A percentile compares a stretch with the other conserved stretches of the same genome.
Conservation (phyloP, 2,329 filamentous ascomycete species). For the Pezizomycotina sp. region DNA sequence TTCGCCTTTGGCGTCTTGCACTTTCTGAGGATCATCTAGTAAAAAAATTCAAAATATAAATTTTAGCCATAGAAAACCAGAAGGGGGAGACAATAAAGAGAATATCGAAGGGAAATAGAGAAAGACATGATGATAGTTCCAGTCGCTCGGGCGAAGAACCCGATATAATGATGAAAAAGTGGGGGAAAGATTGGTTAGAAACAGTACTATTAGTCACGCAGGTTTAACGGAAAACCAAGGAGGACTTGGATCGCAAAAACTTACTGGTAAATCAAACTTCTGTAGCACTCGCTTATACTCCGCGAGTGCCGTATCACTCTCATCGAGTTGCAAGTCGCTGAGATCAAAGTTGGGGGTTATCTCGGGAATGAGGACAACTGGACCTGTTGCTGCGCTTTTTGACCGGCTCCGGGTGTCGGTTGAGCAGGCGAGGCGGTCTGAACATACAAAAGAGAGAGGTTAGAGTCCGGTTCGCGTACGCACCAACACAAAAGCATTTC, state of each 20-base stretch:
- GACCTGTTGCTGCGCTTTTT: constrained; percentile 21
- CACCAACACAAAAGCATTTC: constrained; percentile 25
- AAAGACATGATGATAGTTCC: too few relatives aligned
- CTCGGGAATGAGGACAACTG: constrained; percentile 26
- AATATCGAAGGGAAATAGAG: too few relatives aligned
- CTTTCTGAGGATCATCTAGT: constrained; percentile 44
- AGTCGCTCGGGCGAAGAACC: too few relatives aligned
- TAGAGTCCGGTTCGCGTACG: constrained; percentile 24
- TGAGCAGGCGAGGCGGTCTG: constrained; percentile 20
- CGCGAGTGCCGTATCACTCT: constrained; percentile 61
- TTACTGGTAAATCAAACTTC: constrained; percentile 50
- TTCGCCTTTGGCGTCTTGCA: constrained; percentile 67
- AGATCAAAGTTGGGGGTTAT: constrained; percentile 35
- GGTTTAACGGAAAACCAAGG: background rate
- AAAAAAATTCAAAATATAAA: constrained; percentile 5
- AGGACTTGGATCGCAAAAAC: constrained; percentile 6
- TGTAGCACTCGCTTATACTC: constrained; percentile 70
- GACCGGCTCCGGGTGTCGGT: constrained; percentile 17
- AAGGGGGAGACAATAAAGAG: too few relatives aligned
- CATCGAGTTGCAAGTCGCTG: constrained; percentile 36
- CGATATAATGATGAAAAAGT: too few relatives aligned
- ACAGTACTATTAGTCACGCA: too few relatives aligned
- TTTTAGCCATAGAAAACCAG: too few relatives aligned
- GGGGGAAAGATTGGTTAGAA: too few relatives aligned
- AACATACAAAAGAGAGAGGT: constrained; percentile 17